Conservation (phyloP, 2,329 filamentous ascomycete species). For the Thielaviopsis musarum region DNA sequence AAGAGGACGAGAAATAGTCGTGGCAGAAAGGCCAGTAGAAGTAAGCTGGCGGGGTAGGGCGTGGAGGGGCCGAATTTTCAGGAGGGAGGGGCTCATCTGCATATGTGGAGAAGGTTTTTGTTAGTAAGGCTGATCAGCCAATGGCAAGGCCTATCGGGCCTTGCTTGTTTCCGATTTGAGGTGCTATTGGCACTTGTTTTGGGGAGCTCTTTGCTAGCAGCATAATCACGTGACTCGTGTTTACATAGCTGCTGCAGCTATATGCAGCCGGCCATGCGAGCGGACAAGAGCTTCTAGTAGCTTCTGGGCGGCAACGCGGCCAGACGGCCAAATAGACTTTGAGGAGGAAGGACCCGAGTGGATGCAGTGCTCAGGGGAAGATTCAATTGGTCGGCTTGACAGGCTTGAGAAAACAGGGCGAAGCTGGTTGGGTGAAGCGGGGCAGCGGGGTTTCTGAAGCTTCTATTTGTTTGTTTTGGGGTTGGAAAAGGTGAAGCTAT, state of each 20-base stretch:
- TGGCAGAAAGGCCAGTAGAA: slow-evolving; percentile 19
- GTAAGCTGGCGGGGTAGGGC: slow-evolving; percentile 26
- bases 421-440: neutral
- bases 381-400: neutral
- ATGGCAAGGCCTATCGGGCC: slow-evolving; percentile 13
- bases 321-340: neutral
- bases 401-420: neutral
- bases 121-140: slow-evolving; percentile 20
- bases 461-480: neutral
- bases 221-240: neutral
- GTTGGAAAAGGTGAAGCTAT: neutral
- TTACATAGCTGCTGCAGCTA: neutral
- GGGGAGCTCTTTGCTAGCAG: neutral
- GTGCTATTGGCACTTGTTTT: slow-evolving; percentile 2
- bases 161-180: slow-evolving; percentile 7
- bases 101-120: slow-evolving; percentile 23
- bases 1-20: slow-evolving; percentile 24
- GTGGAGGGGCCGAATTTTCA: slow-evolving; percentile 24
- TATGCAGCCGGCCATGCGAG: neutral
- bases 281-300: neutral
- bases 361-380: neutral
- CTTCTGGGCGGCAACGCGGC: neutral
- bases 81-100: slow-evolving; percentile 29
- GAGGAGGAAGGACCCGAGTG: neutral
- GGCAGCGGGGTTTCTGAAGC: neutral